Evolutionary conservation across 2,329 filamentous ascomycete species (phyloP), one percentile per base, ranked within the genome.

Genomic region (Truncatella angustata): DNA sequence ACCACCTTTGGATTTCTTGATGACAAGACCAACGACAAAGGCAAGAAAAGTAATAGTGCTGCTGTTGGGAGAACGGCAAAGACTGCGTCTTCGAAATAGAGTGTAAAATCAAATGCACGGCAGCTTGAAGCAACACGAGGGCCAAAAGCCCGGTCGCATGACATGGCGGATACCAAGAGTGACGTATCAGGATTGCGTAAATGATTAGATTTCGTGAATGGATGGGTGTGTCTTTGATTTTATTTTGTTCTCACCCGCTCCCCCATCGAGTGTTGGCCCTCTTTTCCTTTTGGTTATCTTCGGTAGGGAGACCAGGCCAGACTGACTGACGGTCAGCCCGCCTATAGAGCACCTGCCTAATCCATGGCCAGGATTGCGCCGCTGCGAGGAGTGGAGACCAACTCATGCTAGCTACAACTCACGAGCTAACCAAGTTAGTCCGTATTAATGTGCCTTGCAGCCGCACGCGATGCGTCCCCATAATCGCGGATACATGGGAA

Each of bases 71-170:
- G 23, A 39, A 56, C 28, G 28, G 28, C 28, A 32, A 32, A 56
- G 28, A 56, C 40, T 45, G 30, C 51, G 53, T 57, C 56, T 49
- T 57, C 51, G 28, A 57, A 57, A n/a, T 54, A 46, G 5, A 57
- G 46, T 16, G 51, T 57, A 42, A 57, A 57, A 40, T 57, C 56
- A 44, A 57, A 57, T 7, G 36, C 18, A n/a, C 56, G 54, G 42
- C 56, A 58, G 24, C 30, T 12, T 12, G 12, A 32, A 32, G 28
- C 28, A 32, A 32, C 28, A 32, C 28, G 28, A 32, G 28, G 28
- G 28, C 28, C 28, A 32, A 32, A 32, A 32, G 28, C 28, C 28
- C 28, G 28, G 28, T 32, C 28, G 28, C 28, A 32, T 32, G 28
- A 32, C 28, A 32, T 32, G 28, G 28, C 28, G 6, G 28, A 32